These are phyloP conservation scores for Brassica nigra DNA, from an alignment of 345 rosid species.

Conservation along the genomic window DNA sequence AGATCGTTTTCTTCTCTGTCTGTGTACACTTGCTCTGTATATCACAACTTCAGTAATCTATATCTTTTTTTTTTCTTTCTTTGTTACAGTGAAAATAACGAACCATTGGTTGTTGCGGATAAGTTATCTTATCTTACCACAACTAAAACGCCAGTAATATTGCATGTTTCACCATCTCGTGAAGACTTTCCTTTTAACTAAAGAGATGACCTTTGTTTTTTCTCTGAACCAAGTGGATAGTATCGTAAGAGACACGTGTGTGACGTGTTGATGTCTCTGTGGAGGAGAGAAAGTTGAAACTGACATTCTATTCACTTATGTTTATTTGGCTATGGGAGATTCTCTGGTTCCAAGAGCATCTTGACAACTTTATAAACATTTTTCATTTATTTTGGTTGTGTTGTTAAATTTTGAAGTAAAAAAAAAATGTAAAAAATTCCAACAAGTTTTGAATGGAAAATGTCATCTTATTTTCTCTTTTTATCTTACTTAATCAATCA, in stretches of 20 bases:
- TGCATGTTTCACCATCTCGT: background rate
- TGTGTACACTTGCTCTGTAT: background rate
- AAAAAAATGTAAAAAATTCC: too few relatives aligned
- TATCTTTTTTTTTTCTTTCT: background rate
- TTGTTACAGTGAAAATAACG: background rate
- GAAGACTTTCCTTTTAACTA: background rate
- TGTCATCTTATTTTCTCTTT: background rate
- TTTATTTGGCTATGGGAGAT: background rate
- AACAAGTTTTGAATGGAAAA: too few relatives aligned
- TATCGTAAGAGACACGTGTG: background rate
- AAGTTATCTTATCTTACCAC: slow-evolving; percentile 16
- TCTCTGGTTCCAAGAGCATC: background rate
- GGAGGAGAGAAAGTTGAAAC: background rate
- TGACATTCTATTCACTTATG: slow-evolving; percentile 1
- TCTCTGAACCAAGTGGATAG: slow-evolving; percentile 19
- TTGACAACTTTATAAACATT: background rate
- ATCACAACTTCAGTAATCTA: background rate
- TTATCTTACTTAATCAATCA: too few relatives aligned
- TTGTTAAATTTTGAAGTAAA: background rate
- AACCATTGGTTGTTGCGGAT: slow-evolving; percentile 12
- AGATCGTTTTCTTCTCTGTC: background rate
- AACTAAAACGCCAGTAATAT: background rate
- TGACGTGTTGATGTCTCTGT: background rate
- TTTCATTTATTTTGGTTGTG: background rate
- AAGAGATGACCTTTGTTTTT: slow-evolving; percentile 13